phyloP scores from a whole-genome alignment of 805 yeast genomes.

The Ogataea henricii region DNA sequence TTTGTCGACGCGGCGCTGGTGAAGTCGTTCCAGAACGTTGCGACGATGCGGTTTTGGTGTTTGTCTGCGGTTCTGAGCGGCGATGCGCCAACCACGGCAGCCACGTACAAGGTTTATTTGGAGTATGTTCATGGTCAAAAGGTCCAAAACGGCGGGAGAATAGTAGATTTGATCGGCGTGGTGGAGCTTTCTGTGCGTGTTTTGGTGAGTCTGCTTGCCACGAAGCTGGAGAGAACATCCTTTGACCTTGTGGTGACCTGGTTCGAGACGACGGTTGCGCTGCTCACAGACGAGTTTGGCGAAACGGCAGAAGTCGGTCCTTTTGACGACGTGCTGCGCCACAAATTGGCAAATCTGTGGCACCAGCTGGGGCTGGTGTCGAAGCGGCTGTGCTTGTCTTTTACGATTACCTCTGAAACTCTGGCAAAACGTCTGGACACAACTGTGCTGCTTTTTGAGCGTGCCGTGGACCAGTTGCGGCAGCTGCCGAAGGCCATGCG shows the following conservation, averaged over 20 bases:
- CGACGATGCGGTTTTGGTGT: constrained; percentile 40
- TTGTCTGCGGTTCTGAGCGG: constrained; percentile 27
- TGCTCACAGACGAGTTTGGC: constrained; percentile 11
- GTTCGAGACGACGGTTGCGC: constrained; percentile 14
- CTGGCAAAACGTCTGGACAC: constrained; percentile 13
- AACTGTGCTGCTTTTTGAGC: constrained; percentile 11
- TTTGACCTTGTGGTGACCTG: constrained; percentile 23
- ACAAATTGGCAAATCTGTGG: constrained; percentile 27
- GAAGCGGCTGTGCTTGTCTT: constrained; percentile 18
- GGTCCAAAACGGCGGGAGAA: constrained; percentile 36
- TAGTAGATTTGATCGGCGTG: constrained; percentile 39
- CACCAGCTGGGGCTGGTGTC: constrained; percentile 29
- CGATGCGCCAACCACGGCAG: constrained; percentile 26
- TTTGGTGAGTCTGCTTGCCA: constrained; percentile 15
- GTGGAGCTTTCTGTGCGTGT: constrained; percentile 26
- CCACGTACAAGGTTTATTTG: constrained; percentile 42
- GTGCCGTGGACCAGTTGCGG: constrained; percentile 14
- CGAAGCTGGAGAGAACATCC: constrained; percentile 11
- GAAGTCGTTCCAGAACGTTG: constrained; percentile 49
- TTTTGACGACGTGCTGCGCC: constrained; percentile 25
- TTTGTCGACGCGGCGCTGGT: constrained; percentile 38
- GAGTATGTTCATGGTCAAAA: constrained; percentile 43
- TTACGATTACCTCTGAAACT: constrained; percentile 15
- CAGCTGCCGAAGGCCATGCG: constrained; percentile 13
- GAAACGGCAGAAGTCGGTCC: constrained; percentile 10